Base-by-base conservation (phyloP, 805 yeast species). In the Jamesozyma spencerorum region DNA sequence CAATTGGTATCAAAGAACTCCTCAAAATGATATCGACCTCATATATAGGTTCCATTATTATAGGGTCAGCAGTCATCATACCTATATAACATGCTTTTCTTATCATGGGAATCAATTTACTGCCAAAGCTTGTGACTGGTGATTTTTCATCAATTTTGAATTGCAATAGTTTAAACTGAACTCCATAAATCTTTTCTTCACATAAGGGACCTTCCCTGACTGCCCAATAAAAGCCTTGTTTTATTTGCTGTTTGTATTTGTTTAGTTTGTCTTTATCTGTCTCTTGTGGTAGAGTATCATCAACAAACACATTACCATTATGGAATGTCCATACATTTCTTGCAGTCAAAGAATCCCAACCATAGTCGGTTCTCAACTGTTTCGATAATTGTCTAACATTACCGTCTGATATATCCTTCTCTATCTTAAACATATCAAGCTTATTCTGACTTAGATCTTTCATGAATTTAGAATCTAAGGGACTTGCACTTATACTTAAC, bases 161-260 rank as follows among this genome's bases (percentile, higher is more conserved):
- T 0, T 65, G 85, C 36, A 85, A 67, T 31, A 92, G 69, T 41
- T 77, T 75, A 60, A 92, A 86, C 47, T 74, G 77, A 5, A 80
- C 75, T 40, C 79, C 73, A 39, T 84, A 64, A 5, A 92, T 68
- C 0, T 84, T 80, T 55, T 86, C 96, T 45, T 83, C 95, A 46
- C 94, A 78, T n/a, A 92, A 65, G 0, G 99, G 98, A 0, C 98
- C 98, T 51, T 85, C 95, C 41, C 76, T 69, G 0, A 75, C 69
- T 2, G 82, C 81, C 92, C 95, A 84, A 50, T 74, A 71, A 62
- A 90, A 92, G 0, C 97, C 98, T 48, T 79, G 81, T 2, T 66
- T 62, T 1, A 88, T 71, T 2, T 76, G 66, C 5, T 74, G 78
- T 45, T 75, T 79, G 22, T 73, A 66, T 0, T 63, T 39, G 1